Evolutionary conservation across 2,329 filamentous ascomycete genomes (phyloP), one percentile per base, ranked within the genome.

Genomic region (Colletotrichum sp.): DNA sequence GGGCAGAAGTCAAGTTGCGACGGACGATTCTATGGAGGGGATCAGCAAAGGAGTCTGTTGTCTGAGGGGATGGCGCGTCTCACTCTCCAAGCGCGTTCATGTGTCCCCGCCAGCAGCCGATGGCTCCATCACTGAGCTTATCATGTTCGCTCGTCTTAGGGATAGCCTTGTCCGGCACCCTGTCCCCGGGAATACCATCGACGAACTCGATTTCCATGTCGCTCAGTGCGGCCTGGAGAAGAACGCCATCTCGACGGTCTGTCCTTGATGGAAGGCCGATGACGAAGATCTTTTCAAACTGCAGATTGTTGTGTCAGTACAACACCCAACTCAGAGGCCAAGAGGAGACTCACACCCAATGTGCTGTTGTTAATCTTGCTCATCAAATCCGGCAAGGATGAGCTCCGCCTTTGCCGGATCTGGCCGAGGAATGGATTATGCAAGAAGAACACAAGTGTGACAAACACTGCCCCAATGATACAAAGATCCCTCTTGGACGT

Each of bases 241-340:
- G 82, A 79, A 91, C 86, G 4, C 86, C 84, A 81, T 91, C 88
- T 59, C 88, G 85, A 12, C 89, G 86, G 77, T 92, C 90, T 26
- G 85, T 88, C 6, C 90, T 83, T 24, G 84, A 84, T 1, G 88
- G 87, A 7, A 91, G 84, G 63, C 88, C 90, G 62, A 92, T 85
- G 28, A 89, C 88, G 77, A 90, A 86, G 18, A 91, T 88, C 69
- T 88, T 85, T 39, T 88, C 83, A 77, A 91, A 91, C 89, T 90
- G 26, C n/a, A 13, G 28, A 7, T 5, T 6, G 0, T 2, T 24
- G 2, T 32, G 52, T 36, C 24, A 69, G 7, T 4, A 15, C 9
- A 26, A 6, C 5, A 4, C 12, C 18, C 6, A 16, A 28, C 2
- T 5, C 4, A 0, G 1, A 39, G 8, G 39, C 3, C 10, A 13